Conservation (phyloP, 768 basidiomycete species). For the Amanita rubescens region DNA sequence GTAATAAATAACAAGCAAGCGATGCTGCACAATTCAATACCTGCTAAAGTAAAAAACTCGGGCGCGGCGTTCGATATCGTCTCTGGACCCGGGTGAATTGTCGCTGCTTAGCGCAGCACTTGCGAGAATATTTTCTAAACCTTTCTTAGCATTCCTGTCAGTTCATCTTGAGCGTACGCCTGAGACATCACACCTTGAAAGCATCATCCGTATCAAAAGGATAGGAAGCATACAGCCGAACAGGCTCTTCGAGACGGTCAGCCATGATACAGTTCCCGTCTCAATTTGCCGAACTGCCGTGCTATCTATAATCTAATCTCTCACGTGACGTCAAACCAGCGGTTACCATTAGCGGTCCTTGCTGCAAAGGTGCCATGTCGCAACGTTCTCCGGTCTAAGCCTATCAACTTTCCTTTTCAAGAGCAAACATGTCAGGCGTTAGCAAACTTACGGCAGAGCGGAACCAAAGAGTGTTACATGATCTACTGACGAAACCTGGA, state of each 20-base stretch:
- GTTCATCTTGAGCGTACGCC: neutral
- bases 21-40: slow-evolving; percentile 15
- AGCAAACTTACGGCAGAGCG: slow-evolving; percentile 60
- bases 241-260: slow-evolving; percentile 1
- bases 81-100: slow-evolving; percentile 29
- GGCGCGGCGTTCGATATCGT: slow-evolving; percentile 44
- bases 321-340: neutral
- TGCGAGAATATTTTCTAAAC: slow-evolving; percentile 48
- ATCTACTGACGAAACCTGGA: slow-evolving; percentile 65
- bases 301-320: neutral
- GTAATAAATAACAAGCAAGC: neutral
- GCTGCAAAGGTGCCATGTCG: neutral
- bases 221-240: slow-evolving; percentile 31
- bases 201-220: slow-evolving; percentile 50
- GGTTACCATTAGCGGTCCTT: neutral
- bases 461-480: slow-evolving; percentile 58
- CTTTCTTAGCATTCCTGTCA: slow-evolving; percentile 43
- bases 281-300: neutral
- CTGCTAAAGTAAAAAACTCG: slow-evolving; percentile 69
- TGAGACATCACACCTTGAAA: slow-evolving; percentile 42
- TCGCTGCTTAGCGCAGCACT: slow-evolving; percentile 25
- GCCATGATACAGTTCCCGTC: neutral
- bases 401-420: neutral
- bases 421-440: slow-evolving; percentile 24
- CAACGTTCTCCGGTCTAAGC: neutral